These are phyloP conservation scores for Lecanoromycetidae sp. DNA, from an alignment of 2,329 filamentous ascomycete species.

Conservation along the genomic window DNA sequence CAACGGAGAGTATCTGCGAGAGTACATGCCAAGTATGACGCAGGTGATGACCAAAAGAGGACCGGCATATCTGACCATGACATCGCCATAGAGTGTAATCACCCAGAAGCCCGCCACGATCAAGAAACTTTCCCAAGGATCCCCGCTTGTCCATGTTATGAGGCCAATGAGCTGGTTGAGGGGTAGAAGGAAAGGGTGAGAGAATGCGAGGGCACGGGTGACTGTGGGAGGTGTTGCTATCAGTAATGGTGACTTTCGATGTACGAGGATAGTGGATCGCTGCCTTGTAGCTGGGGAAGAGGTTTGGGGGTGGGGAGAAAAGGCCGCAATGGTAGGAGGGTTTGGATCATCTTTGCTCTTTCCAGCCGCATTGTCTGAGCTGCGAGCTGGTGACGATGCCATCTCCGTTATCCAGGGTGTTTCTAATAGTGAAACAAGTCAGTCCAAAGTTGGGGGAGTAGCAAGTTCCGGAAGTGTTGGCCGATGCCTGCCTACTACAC, in stretches of 20 bases:
- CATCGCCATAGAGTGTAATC: slow-evolving; percentile 71
- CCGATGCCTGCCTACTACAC: slow-evolving; percentile 2
- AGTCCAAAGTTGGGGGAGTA: slow-evolving; percentile 14
- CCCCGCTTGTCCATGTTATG: slow-evolving; percentile 83
- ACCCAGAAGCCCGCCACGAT: slow-evolving; percentile 79
- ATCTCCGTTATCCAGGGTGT: slow-evolving; percentile 45
- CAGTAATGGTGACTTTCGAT: slow-evolving; percentile 88
- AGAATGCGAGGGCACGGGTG: slow-evolving; percentile 86
- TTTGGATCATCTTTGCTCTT: slow-evolving; percentile 32
- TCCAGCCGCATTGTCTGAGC: slow-evolving; percentile 28
- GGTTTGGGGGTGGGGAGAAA: slow-evolving; percentile 69
- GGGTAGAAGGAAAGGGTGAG: slow-evolving; percentile 83
- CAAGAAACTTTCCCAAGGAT: slow-evolving; percentile 95
- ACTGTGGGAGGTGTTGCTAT: slow-evolving; percentile 90
- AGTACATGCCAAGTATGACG: slow-evolving; percentile 87
- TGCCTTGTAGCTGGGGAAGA: slow-evolving; percentile 58
- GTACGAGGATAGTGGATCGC: slow-evolving; percentile 82
- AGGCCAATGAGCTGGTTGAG: slow-evolving; percentile 76
- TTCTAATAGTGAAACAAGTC: slow-evolving; percentile 26
- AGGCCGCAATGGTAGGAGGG: slow-evolving; percentile 71
- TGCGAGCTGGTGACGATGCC: slow-evolving; percentile 31
- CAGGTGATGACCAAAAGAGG: slow-evolving; percentile 68
- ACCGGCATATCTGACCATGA: slow-evolving; percentile 66
- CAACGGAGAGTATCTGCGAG: slow-evolving; percentile 74
- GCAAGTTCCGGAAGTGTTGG: neutral